These are phyloP conservation scores for Fusarium sp. DNA, from an alignment of 2,329 filamentous ascomycete species.

Conservation along the genomic window DNA sequence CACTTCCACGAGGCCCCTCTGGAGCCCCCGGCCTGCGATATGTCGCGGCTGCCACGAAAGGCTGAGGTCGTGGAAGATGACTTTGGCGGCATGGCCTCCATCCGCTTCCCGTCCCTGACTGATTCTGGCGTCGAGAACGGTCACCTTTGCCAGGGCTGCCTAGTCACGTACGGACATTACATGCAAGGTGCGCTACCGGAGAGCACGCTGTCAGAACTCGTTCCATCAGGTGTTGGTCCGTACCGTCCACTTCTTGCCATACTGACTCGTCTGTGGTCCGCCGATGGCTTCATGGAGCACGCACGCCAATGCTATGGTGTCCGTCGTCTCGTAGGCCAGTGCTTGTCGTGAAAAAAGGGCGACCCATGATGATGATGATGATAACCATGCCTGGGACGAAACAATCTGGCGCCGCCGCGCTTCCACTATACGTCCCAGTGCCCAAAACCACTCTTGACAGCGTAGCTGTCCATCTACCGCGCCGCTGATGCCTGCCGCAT, in stretches of 20 bases:
- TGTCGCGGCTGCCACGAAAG: slow-evolving; percentile 32
- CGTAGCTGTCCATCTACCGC: not conserved
- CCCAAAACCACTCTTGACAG: not conserved
- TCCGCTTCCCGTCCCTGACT: slow-evolving; percentile 41
- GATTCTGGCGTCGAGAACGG: slow-evolving; percentile 29
- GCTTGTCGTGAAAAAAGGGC: not conserved
- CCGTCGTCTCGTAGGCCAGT: slow-evolving; percentile 19
- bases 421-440: not conserved
- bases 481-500: not conserved
- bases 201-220: slow-evolving; percentile 28
- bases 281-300: slow-evolving; percentile 35
- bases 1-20: slow-evolving; percentile 34
- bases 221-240: slow-evolving; percentile 28
- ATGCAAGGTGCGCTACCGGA: slow-evolving; percentile 29
- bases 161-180: slow-evolving; percentile 32
- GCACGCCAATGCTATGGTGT: slow-evolving; percentile 39
- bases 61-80: slow-evolving; percentile 32
- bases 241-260: slow-evolving; percentile 35
- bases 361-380: not conserved
- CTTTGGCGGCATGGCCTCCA: slow-evolving; percentile 39
- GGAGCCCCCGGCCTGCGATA: slow-evolving; percentile 36
- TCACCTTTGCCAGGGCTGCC: slow-evolving; percentile 39
- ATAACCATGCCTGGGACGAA: not conserved
- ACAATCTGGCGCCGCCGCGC: not conserved
- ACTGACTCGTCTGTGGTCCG: slow-evolving; percentile 32